These are phyloP conservation scores for Cladophialophora bantiana DNA, from an alignment of 2,329 filamentous ascomycete genomes.

Conservation along the genomic window DNA sequence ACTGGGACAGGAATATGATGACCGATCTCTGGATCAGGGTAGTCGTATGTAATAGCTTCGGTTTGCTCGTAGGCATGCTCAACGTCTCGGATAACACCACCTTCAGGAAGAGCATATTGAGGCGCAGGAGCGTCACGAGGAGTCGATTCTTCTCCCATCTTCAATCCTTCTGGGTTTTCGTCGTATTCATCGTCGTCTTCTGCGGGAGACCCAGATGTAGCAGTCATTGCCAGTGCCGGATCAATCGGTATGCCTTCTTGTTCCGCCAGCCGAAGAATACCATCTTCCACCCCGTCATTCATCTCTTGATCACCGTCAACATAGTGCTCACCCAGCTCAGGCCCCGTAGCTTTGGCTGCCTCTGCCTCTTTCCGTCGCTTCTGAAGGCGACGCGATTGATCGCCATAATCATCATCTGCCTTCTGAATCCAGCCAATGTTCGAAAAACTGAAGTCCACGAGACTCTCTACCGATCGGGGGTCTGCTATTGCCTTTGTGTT, in stretches of 20 bases:
- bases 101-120: constrained; percentile 42
- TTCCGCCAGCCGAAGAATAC: constrained; percentile 37
- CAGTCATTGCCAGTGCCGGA: constrained; percentile 45
- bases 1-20: constrained; percentile 16
- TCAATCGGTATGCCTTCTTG: constrained; percentile 52
- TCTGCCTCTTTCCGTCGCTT: constrained; percentile 63
- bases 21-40: constrained; percentile 41
- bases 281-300: constrained; percentile 28
- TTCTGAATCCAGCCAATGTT: constrained; percentile 84
- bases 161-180: constrained; percentile 39
- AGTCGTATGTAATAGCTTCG: constrained; percentile 47
- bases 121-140: constrained; percentile 18
- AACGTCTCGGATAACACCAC: constrained; percentile 42
- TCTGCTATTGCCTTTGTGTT: constrained; percentile 91
- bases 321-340: constrained; percentile 53
- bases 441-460: constrained; percentile 89
- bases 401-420: constrained; percentile 55
- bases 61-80: constrained; percentile 45
- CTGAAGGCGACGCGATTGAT: constrained; percentile 55
- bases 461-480: constrained; percentile 83
- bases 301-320: constrained; percentile 49
- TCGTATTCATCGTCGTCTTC: constrained; percentile 39
- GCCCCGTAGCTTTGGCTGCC: constrained; percentile 56
- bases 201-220: constrained; percentile 7
- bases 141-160: constrained; percentile 18